phyloP scores from a whole-genome alignment of 768 basidiomycete genomes.

The Xerocomus brunneocitrinus region DNA sequence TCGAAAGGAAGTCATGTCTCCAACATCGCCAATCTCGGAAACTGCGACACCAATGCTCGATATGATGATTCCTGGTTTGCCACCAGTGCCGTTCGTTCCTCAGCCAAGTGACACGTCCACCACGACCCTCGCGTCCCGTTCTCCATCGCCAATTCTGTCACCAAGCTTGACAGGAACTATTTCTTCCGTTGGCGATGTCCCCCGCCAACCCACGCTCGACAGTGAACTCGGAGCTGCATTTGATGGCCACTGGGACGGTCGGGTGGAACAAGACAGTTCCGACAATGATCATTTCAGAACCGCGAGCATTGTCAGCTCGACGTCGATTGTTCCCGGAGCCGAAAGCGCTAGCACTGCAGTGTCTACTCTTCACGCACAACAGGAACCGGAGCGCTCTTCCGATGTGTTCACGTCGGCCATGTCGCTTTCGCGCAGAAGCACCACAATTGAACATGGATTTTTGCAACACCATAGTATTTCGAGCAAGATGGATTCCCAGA shows the following conservation, averaged over 20 bases:
- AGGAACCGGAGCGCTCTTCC: not conserved
- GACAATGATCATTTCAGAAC: slow-evolving; percentile 46
- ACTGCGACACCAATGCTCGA: slow-evolving; percentile 21
- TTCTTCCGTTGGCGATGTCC: not conserved
- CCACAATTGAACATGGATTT: slow-evolving; percentile 3
- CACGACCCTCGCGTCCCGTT: slow-evolving; percentile 10
- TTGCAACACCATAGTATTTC: slow-evolving; percentile 7
- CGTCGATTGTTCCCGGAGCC: slow-evolving; percentile 29
- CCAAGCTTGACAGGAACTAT: slow-evolving; percentile 3
- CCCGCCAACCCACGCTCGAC: slow-evolving; percentile 40
- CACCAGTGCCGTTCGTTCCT: slow-evolving; percentile 32
- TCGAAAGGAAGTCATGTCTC: slow-evolving; percentile 7
- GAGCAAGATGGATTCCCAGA: slow-evolving; percentile 28
- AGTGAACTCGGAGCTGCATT: slow-evolving; percentile 56
- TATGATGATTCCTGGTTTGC: slow-evolving; percentile 33
- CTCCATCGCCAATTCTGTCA: slow-evolving; percentile 18
- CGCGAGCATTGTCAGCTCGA: slow-evolving; percentile 53
- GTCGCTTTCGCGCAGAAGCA: slow-evolving; percentile 7
- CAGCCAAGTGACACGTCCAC: slow-evolving; percentile 26
- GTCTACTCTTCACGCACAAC: slow-evolving; percentile 1
- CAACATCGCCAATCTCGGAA: slow-evolving; percentile 12
- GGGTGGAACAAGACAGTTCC: slow-evolving; percentile 15
- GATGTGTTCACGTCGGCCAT: slow-evolving; percentile 2
- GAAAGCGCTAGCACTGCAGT: slow-evolving; percentile 10
- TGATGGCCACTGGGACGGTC: slow-evolving; percentile 23